Evolutionary conservation across 1,139 yeast species (phyloP).

Genomic region (Kluyveromyces sp.): DNA sequence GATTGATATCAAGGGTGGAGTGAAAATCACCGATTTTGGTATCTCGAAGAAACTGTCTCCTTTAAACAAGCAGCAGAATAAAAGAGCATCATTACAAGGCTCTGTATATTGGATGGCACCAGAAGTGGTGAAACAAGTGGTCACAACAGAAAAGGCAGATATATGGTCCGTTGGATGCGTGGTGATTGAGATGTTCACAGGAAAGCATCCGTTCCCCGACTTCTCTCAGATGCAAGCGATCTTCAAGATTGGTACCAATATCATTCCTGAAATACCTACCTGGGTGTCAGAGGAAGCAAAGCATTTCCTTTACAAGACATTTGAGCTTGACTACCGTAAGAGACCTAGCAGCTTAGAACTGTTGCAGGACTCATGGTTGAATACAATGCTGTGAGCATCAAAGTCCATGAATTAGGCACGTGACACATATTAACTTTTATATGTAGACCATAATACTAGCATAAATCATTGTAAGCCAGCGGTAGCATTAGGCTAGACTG

Average conservation of each 20-base stretch:
- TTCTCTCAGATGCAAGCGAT: slow-evolving; percentile 95
- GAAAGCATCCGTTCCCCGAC: slow-evolving; percentile 89
- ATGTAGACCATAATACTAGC: not conserved
- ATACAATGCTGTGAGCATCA: slow-evolving; percentile 12
- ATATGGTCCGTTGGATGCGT: slow-evolving; percentile 95
- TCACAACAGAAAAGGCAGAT: slow-evolving; percentile 84
- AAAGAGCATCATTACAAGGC: slow-evolving; percentile 84
- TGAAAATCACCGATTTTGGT: slow-evolving; percentile 90
- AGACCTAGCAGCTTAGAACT: slow-evolving; percentile 71
- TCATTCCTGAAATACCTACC: slow-evolving; percentile 71
- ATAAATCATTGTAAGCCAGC: not conserved
- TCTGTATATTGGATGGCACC: slow-evolving; percentile 99
- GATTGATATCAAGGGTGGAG: slow-evolving; percentile 85
- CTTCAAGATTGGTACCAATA: slow-evolving; percentile 81
- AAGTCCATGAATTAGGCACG: not conserved
- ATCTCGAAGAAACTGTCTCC: slow-evolving; percentile 64
- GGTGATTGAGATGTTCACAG: slow-evolving; percentile 89
- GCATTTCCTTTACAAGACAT: slow-evolving; percentile 58
- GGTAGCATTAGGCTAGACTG: not conserved
- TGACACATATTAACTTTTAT: not conserved
- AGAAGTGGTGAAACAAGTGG: slow-evolving; percentile 87
- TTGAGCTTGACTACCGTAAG: slow-evolving; percentile 64
- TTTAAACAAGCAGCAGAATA: slow-evolving; percentile 29
- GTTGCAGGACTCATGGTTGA: slow-evolving; percentile 43
- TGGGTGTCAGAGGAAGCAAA: slow-evolving; percentile 65